Conservation (phyloP, 2,329 filamentous ascomycete species). For the Purpureocillium takamizusanense region DNA sequence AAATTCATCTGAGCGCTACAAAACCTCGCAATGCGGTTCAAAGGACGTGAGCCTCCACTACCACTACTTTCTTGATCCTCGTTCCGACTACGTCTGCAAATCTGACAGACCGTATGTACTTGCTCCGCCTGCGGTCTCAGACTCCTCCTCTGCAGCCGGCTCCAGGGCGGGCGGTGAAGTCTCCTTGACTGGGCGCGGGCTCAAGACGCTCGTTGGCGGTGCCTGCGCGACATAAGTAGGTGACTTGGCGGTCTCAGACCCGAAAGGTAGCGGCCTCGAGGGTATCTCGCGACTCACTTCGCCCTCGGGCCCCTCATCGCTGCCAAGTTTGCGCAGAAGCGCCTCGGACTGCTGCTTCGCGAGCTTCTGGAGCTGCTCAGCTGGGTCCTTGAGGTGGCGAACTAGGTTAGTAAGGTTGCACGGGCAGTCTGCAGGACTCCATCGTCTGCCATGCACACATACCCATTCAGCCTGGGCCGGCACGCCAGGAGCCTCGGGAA, state of each 20-base stretch:
- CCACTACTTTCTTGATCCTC: too few species aligned
- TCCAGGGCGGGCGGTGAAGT: background rate
- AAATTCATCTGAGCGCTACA: too few species aligned
- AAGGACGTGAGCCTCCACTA: too few species aligned
- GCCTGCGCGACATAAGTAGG: slow-evolving; percentile 18
- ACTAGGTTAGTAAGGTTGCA: slow-evolving; percentile 48
- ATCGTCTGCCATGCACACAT: slow-evolving; percentile 55
- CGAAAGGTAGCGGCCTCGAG: slow-evolving; percentile 39
- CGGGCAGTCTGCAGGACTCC: slow-evolving; percentile 41
- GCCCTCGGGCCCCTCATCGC: slow-evolving; percentile 16
- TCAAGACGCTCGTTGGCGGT: slow-evolving; percentile 5
- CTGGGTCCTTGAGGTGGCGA: slow-evolving; percentile 53
- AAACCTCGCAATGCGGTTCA: too few species aligned
- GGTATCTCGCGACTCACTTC: slow-evolving; percentile 33
- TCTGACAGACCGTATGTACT: too few species aligned
- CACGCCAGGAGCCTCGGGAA: slow-evolving; percentile 74
- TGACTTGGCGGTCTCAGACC: slow-evolving; percentile 33
- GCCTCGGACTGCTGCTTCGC: slow-evolving; percentile 56
- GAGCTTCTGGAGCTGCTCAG: slow-evolving; percentile 60
- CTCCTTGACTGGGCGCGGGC: slow-evolving; percentile 4
- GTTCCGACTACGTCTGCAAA: too few species aligned
- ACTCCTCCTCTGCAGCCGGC: background rate
- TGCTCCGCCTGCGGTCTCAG: background rate
- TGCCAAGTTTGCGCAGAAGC: slow-evolving; percentile 44
- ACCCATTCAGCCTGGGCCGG: slow-evolving; percentile 89